Conservation (phyloP, 768 basidiomycete genomes). For the Tubosaeta sp. region DNA sequence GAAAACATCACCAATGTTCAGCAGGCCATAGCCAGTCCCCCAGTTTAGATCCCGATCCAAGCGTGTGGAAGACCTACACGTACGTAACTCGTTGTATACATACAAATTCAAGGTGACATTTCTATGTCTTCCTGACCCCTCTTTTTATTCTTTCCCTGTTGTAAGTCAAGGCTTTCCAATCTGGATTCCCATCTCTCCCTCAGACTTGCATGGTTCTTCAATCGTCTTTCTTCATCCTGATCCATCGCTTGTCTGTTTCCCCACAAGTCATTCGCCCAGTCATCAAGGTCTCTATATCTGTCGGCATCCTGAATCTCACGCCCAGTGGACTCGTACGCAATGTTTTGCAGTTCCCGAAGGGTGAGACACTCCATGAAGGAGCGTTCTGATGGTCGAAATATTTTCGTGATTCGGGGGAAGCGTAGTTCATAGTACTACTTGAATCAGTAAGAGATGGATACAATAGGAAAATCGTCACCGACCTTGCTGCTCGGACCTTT, state of each 20-base stretch:
- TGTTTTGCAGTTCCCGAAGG: slow-evolving; percentile 46
- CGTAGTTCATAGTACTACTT: slow-evolving; percentile 76
- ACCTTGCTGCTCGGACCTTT: slow-evolving; percentile 60
- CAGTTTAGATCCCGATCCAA: too few species aligned
- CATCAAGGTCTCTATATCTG: slow-evolving; percentile 46
- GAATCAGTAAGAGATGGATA: not conserved
- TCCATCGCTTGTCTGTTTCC: slow-evolving; percentile 37
- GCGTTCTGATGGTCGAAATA: slow-evolving; percentile 58
- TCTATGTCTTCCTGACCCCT: slow-evolving; percentile 18
- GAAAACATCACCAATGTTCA: too few species aligned
- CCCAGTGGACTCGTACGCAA: slow-evolving; percentile 54
- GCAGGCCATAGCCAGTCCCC: too few species aligned
- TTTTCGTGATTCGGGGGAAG: slow-evolving; percentile 75
- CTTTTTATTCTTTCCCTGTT: slow-evolving; percentile 20
- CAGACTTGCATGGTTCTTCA: slow-evolving; percentile 36
- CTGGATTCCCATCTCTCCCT: slow-evolving; percentile 42
- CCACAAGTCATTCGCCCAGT: slow-evolving; percentile 41
- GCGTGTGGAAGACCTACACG: too few species aligned
- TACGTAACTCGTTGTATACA: too few species aligned
- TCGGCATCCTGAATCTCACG: slow-evolving; percentile 37
- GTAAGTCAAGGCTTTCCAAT: slow-evolving; percentile 29
- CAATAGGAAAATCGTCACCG: slow-evolving; percentile 10
- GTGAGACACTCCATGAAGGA: slow-evolving; percentile 55
- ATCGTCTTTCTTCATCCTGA: slow-evolving; percentile 23
- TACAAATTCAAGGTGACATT: slow-evolving; percentile 18